Percentiles rank a stretch among this genome's conserved stretches.
Evolutionary conservation across 1,139 yeast species (phyloP).

Genomic region (Geotrichum fermentans): DNA sequence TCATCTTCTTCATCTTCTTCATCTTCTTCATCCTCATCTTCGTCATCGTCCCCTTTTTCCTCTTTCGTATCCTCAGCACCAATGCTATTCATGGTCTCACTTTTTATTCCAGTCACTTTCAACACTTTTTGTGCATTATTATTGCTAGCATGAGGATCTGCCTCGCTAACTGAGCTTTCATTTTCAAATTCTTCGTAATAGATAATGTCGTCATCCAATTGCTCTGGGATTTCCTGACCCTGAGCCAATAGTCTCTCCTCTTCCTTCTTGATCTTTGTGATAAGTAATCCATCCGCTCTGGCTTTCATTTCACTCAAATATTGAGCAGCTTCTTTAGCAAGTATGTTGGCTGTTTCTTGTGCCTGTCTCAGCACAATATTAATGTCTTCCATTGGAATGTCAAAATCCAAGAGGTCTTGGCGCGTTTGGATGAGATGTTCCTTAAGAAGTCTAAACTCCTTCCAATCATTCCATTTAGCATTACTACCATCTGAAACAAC

Average conservation of each 20-base stretch:
- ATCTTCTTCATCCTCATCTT: conserved; percentile 13
- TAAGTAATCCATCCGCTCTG: conserved; percentile 75
- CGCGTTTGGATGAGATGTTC: conserved; percentile 52
- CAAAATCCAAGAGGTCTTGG: conserved; percentile 50
- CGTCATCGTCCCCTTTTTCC: conserved; percentile 19
- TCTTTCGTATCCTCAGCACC: conserved; percentile 21
- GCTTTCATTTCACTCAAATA: conserved; percentile 70
- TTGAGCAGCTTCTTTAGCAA: conserved; percentile 66
- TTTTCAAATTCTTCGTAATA: conserved; percentile 25
- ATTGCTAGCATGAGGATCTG: no score
- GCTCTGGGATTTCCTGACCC: conserved; percentile 21
- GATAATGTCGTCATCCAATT: conserved; percentile 26
- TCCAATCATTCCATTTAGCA: conserved; percentile 62
- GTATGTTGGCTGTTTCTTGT: conserved; percentile 54
- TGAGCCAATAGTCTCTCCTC: conserved; percentile 13
- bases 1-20: conserved; percentile 6
- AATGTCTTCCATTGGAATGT: conserved; percentile 49
- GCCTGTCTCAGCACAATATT: conserved; percentile 51
- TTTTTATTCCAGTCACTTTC: background rate
- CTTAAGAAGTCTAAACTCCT: conserved; percentile 56
- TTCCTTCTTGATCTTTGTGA: conserved; percentile 43
- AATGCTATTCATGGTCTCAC: conserved; percentile 2
- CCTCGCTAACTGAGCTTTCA: no score
- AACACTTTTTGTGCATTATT: no score
- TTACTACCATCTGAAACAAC: conserved; percentile 42